These are phyloP conservation scores for rapeseed (Brassica napus) DNA, from an alignment of 345 rosid genomes.

Conservation along the genomic window DNA sequence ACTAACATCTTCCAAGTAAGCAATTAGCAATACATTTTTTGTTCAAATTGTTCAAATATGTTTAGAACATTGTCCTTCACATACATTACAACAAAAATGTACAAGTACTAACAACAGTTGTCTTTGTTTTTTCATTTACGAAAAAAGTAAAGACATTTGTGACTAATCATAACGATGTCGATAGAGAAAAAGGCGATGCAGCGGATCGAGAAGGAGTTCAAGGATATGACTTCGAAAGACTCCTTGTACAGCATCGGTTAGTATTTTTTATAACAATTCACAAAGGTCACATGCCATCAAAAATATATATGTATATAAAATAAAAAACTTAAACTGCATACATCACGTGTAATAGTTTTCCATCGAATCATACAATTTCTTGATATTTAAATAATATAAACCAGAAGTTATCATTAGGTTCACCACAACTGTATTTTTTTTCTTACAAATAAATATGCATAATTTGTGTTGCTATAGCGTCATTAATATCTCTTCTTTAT, in stretches of 20 bases:
- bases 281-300: too few relatives aligned
- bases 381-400: background rate
- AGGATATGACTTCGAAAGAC: background rate
- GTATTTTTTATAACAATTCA: too few relatives aligned
- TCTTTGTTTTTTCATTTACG: background rate
- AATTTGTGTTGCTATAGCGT: too few relatives aligned
- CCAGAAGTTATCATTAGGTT: background rate
- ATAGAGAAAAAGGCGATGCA: background rate
- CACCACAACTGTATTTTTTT: too few relatives aligned
- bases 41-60: background rate
- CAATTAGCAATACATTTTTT: background rate
- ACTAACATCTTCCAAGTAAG: slow-evolving; percentile 13
- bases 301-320: too few relatives aligned
- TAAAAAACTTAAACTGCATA: too few relatives aligned
- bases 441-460: too few relatives aligned
- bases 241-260: slow-evolving; percentile 2
- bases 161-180: background rate
- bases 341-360: background rate
- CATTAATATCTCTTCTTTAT: background rate
- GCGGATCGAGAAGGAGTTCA: background rate
- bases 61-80: background rate
- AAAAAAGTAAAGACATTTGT: background rate
- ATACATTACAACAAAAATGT: too few relatives aligned
- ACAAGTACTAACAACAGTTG: background rate
- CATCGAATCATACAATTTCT: background rate